Percentiles rank a stretch among this genome's conserved stretches.
phyloP scores from a whole-genome alignment of 805 yeast species.

The Starmerella scarabaei region DNA sequence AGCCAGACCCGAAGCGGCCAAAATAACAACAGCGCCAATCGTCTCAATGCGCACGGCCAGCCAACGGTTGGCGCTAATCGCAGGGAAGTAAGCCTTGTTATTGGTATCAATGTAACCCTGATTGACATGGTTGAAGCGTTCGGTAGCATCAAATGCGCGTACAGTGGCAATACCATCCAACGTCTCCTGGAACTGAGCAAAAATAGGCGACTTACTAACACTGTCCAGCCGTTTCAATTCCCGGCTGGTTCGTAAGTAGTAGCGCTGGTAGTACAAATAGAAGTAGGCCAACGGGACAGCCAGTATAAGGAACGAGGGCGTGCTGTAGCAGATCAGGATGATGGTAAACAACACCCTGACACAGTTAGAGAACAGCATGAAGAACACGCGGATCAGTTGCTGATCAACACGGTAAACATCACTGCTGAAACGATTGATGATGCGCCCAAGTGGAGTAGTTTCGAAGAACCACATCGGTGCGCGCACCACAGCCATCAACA shows the following conservation, averaged over 20 bases:
- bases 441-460: slow-evolving; percentile 88
- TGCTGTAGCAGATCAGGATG: slow-evolving; percentile 65
- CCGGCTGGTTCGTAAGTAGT: slow-evolving; percentile 56
- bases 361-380: slow-evolving; percentile 28
- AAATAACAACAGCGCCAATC: slow-evolving; percentile 76
- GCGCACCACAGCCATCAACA: slow-evolving; percentile 60
- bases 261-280: slow-evolving; percentile 58
- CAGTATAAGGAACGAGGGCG: slow-evolving; percentile 72
- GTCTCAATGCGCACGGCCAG: slow-evolving; percentile 87
- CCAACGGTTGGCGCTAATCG: slow-evolving; percentile 93
- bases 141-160: slow-evolving; percentile 57
- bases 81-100: slow-evolving; percentile 84
- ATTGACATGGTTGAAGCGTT: slow-evolving; percentile 48
- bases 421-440: slow-evolving; percentile 77
- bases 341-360: slow-evolving; percentile 47
- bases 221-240: slow-evolving; percentile 66
- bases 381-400: slow-evolving; percentile 32
- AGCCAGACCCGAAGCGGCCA: slow-evolving; percentile 73
- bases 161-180: slow-evolving; percentile 66
- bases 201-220: slow-evolving; percentile 60
- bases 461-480: slow-evolving; percentile 94
- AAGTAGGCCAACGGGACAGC: slow-evolving; percentile 54
- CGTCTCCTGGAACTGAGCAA: slow-evolving; percentile 72
- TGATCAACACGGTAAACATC: slow-evolving; percentile 86
- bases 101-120: slow-evolving; percentile 56